These are phyloP conservation scores for Nicotiana undulata DNA, from an alignment of 257 asterid genomes.

Conservation along the genomic window DNA sequence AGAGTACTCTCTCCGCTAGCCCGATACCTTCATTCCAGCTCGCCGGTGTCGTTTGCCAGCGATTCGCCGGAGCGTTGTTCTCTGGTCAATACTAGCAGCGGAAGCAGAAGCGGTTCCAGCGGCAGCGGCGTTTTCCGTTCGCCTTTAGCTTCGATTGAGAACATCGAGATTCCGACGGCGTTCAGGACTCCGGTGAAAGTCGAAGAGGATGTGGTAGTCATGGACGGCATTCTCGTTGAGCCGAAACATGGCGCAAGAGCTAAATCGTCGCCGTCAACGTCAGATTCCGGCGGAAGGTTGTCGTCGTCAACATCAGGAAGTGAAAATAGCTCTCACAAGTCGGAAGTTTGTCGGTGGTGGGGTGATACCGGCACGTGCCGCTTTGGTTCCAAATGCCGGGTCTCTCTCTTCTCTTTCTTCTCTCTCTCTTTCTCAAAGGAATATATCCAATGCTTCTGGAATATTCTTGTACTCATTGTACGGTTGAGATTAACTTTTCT, in stretches of 20 bases:
- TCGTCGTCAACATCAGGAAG: slow-evolving; percentile 19
- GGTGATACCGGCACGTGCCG: slow-evolving; percentile 36
- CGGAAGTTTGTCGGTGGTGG: slow-evolving; percentile 38
- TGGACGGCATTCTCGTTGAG: slow-evolving; percentile 68
- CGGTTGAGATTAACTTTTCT: slow-evolving; percentile 16
- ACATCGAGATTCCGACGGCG: slow-evolving; percentile 15
- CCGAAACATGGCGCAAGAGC: slow-evolving; percentile 14
- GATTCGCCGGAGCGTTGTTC: neutral
- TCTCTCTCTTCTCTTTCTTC: slow-evolving; percentile 21
- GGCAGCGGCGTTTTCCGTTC: slow-evolving; percentile 1
- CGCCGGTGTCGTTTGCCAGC: neutral
- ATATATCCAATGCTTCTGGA: slow-evolving; percentile 4
- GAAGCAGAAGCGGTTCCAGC: slow-evolving; percentile 11
- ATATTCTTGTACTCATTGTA: neutral
- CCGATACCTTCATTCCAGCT: slow-evolving; percentile 4
- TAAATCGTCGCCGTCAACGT: slow-evolving; percentile 25
- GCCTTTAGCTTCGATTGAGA: slow-evolving; percentile 22
- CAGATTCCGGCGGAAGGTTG: slow-evolving; percentile 24
- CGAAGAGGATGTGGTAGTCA: slow-evolving; percentile 74
- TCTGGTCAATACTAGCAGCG: neutral
- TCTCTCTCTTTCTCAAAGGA: slow-evolving; percentile 1
- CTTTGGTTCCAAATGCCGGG: slow-evolving; percentile 57
- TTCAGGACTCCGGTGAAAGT: slow-evolving; percentile 41
- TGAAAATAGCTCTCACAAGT: slow-evolving; percentile 24
- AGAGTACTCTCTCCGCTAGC: slow-evolving; percentile 22